Percentiles rank a stretch among this genome's conserved stretches.
Conservation (phyloP, 2,329 filamentous ascomycete genomes). For the Calonectria fujianensis region DNA sequence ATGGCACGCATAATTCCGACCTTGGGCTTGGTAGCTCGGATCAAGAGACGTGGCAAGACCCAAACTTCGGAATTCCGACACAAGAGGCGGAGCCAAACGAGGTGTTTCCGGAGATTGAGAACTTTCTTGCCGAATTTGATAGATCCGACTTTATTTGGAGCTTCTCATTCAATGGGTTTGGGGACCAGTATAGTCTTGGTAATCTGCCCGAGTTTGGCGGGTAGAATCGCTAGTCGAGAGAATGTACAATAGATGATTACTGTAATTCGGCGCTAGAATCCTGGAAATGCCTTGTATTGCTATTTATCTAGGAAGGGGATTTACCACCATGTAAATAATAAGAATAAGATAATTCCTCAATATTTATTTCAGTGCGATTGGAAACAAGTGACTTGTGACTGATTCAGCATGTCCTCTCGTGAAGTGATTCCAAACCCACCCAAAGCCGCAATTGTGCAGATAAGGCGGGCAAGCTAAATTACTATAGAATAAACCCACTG, state of each 20-base stretch:
- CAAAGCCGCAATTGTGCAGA: background rate
- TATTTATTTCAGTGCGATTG: too few species aligned
- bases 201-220: conserved; percentile 19
- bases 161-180: conserved; percentile 34
- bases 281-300: too few species aligned
- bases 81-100: conserved; percentile 14
- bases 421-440: too few species aligned
- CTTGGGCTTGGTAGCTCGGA: conserved; percentile 11
- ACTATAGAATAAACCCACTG: background rate
- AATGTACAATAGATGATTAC: background rate
- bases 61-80: conserved; percentile 13
- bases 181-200: conserved; percentile 22
- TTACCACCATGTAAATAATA: too few species aligned
- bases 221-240: background rate
- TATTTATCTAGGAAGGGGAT: too few species aligned
- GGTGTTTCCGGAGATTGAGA: conserved; percentile 46
- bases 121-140: conserved; percentile 44
- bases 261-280: too few species aligned
- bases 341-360: too few species aligned
- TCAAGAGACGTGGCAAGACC: conserved; percentile 31
- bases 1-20: conserved; percentile 3
- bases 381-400: too few species aligned
- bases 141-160: conserved; percentile 43
- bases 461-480: background rate
- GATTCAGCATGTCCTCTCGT: too few species aligned